These are phyloP conservation scores for Colletotrichum sp. DNA, from an alignment of 2,329 filamentous ascomycete genomes.

Conservation along the genomic window DNA sequence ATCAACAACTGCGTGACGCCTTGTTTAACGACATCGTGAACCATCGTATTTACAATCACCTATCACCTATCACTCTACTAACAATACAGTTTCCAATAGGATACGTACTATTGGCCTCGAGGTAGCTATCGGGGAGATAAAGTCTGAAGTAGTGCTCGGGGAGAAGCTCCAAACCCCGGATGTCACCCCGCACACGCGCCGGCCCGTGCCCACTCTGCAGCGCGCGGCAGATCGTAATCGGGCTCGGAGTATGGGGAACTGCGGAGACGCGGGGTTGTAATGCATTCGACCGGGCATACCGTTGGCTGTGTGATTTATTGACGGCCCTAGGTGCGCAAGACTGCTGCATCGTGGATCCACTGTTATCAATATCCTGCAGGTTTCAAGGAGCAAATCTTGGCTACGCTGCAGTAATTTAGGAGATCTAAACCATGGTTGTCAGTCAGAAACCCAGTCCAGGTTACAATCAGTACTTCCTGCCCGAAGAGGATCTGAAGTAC, in stretches of 20 bases:
- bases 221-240: neutral
- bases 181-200: neutral
- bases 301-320: neutral
- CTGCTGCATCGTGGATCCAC: neutral
- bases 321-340: neutral
- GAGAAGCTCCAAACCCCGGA: slow-evolving; percentile 9
- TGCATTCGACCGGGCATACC: neutral
- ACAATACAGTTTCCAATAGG: neutral
- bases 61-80: neutral
- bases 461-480: slow-evolving; percentile 20
- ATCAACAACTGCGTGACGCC: neutral
- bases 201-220: neutral
- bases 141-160: neutral
- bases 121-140: neutral
- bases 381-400: neutral
- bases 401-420: neutral
- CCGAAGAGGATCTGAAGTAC: slow-evolving; percentile 16
- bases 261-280: neutral
- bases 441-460: neutral
- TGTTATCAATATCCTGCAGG: neutral
- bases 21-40: neutral
- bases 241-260: neutral
- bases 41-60: neutral
- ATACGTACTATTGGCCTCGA: neutral
- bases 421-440: neutral